Conservation (phyloP, 768 basidiomycete genomes). For the Multifurca ochricompacta region DNA sequence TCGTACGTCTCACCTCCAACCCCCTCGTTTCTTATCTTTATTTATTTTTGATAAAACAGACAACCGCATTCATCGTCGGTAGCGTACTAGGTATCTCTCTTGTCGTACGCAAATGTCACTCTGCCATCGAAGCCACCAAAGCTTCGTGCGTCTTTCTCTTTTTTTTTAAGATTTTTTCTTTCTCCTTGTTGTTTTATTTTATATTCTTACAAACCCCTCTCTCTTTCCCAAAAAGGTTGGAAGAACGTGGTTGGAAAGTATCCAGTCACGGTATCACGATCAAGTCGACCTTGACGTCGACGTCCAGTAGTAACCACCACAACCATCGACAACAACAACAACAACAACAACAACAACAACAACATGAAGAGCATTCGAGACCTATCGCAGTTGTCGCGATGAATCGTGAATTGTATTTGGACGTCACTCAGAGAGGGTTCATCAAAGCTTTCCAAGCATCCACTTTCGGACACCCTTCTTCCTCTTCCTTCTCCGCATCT, state of each 20-base stretch:
- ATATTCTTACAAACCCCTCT: neutral
- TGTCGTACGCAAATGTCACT: neutral
- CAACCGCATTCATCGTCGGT: neutral
- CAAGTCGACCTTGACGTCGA: too few species aligned
- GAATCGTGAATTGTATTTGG: conserved; percentile 4
- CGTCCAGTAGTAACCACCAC: too few species aligned
- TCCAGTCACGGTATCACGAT: neutral
- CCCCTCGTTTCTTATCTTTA: neutral
- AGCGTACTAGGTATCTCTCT: neutral
- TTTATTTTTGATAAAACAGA: neutral
- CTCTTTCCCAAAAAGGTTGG: neutral
- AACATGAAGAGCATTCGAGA: too few species aligned
- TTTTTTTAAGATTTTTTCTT: too few species aligned
- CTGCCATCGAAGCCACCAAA: neutral
- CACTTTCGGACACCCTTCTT: neutral
- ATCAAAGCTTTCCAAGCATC: neutral
- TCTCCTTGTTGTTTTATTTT: neutral
- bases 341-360: too few species aligned
- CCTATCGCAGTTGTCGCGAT: too few species aligned
- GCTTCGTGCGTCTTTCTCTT: neutral
- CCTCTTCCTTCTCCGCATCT: neutral
- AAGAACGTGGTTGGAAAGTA: neutral
- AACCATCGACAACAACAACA: too few species aligned
- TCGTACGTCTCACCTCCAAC: neutral
- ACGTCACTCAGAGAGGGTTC: conserved; percentile 9